A percentile compares a stretch with the other conserved stretches of the same genome.
Conservation (phyloP, 768 basidiomycete species). For the Chalciporus piperatus region DNA sequence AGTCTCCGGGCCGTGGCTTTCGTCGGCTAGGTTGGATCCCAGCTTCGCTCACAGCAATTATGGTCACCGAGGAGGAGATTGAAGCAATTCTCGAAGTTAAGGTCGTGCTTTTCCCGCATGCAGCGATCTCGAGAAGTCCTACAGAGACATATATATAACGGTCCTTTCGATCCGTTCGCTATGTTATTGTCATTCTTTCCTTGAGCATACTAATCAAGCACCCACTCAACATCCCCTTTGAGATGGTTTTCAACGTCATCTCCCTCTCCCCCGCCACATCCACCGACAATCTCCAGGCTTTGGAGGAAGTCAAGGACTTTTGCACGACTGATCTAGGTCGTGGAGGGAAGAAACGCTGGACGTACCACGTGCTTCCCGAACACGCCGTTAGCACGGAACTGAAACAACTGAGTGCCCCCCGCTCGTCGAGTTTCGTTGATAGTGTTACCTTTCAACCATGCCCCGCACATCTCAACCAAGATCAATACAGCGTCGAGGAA, state of each 20-base stretch:
- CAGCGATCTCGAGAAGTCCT: constrained; percentile 11
- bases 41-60: constrained; percentile 25
- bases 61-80: constrained; percentile 20
- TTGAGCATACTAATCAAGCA: constrained; percentile 1
- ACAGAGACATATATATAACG: constrained; percentile 23
- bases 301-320: constrained; percentile 54
- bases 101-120: constrained; percentile 15
- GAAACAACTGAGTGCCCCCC: constrained; percentile 35
- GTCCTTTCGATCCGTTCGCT: constrained; percentile 1
- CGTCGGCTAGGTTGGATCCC: constrained; percentile 22
- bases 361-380: constrained; percentile 48
- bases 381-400: constrained; percentile 40
- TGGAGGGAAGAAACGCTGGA: constrained; percentile 50
- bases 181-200: constrained; percentile 15
- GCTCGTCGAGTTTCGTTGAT: constrained; percentile 33
- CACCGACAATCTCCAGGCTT: constrained; percentile 45
- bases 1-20: constrained; percentile 22
- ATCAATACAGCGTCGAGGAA: constrained; percentile 39
- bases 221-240: not conserved
- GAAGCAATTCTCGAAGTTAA: constrained; percentile 13
- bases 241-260: constrained; percentile 36
- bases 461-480: constrained; percentile 38
- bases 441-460: constrained; percentile 46
- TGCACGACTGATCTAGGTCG: constrained; percentile 52
- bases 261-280: constrained; percentile 44